phyloP scores from a whole-genome alignment of 176 grass and related monocot species.

The Ensete glaucum region DNA sequence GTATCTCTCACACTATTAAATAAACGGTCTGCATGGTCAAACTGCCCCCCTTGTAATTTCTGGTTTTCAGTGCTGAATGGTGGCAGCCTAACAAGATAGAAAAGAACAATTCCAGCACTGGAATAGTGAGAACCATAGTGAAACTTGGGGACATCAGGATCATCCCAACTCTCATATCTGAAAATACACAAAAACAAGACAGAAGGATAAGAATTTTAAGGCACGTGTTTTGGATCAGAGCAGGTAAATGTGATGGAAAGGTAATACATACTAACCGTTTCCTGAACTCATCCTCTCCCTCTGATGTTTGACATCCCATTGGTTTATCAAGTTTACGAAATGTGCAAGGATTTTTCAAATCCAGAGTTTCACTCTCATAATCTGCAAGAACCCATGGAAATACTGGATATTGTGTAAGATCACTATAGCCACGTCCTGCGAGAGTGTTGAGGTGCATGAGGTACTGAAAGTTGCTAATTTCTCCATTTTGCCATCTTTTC shows the following conservation, averaged over 20 bases:
- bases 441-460: constrained; percentile 99
- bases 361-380: constrained; percentile 79
- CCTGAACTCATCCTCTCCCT: constrained; percentile 80
- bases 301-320: constrained; percentile 93
- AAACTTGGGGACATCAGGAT: constrained; percentile 97
- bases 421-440: constrained; percentile 93
- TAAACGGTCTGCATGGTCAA: constrained; percentile 93
- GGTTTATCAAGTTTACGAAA: constrained; percentile 98
- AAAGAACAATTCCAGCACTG: constrained; percentile 97
- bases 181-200: constrained; percentile 11
- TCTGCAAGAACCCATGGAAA: constrained; percentile 99
- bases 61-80: constrained; percentile 90
- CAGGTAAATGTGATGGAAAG: background rate
- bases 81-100: constrained; percentile 89
- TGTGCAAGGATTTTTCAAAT: constrained; percentile 59
- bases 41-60: constrained; percentile 91
- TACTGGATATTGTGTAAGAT: constrained; percentile 97
- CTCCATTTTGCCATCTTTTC: constrained; percentile 97
- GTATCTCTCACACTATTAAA: constrained; percentile 93
- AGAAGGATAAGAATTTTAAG: background rate
- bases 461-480: constrained; percentile 99
- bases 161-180: constrained; percentile 98
- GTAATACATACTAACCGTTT: constrained; percentile 65
- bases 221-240: background rate
- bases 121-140: constrained; percentile 99